Evolutionary conservation across 345 rosid genomes (phyloP), one percentile per base, ranked within the genome.

Genomic region (Hibiscus trionum): DNA sequence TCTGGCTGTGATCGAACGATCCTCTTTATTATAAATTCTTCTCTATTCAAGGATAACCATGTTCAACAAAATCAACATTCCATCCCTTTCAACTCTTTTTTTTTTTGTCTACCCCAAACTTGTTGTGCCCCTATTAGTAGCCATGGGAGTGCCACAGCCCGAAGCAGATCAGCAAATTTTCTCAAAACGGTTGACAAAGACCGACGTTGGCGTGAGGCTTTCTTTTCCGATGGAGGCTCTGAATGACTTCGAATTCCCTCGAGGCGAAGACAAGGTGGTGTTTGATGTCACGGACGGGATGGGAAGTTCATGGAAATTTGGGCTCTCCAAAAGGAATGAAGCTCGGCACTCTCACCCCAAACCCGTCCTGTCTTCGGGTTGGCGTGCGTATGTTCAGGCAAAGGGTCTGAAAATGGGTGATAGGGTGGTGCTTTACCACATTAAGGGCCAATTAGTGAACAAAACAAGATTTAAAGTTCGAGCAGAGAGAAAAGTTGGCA

Each of bases 351-450:
- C 17, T 12, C 35, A 65, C 19, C 69, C 69, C 2, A 66, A 66
- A 49, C 70, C 70, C 4, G 70, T 66, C 12, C 5, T 66, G 5
- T 66, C 70, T 42, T 44, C 70, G 7, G 70, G 70, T 24, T 66
- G 70, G 70, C 70, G 10, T 3, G 11, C 35, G 3, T 66, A 21
- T 44, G 70, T 66, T 44, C 4, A 14, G 12, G 55, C 55, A 21
- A 44, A 44, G 70, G 55, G 70, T 44, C 35, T 66, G 33, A 24
- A 44, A 44, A 3, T 0, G 53, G 3, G 24, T 12, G 70, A 66
- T 24, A 44, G 1, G 33, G 2, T 66, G 11, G 7, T 14, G 1
- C 19, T 44, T 44, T 44, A 12, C 35, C 6, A 2, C 1, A 3
- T 44, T 2, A 24, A 21, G 14, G 17, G 7, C 55, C 7, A 44